Percentiles rank a stretch among this genome's conserved stretches.
phyloP scores from a whole-genome alignment of 441 rosid species.

The Jatropha podagrica region DNA sequence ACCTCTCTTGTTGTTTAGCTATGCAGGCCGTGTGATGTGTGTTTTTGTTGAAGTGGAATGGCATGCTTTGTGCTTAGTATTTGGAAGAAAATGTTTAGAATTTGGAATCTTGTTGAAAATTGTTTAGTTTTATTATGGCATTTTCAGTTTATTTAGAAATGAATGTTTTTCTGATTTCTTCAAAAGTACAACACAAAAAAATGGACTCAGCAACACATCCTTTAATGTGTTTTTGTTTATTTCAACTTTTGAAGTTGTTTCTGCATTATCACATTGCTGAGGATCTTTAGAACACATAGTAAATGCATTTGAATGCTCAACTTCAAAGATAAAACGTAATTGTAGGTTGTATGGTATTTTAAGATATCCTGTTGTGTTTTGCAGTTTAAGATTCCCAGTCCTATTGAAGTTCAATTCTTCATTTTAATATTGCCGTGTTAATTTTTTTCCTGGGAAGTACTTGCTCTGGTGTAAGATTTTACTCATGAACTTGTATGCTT shows the following conservation, averaged over 20 bases:
- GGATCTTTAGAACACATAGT: background rate
- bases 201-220: background rate
- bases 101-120: background rate
- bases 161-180: background rate
- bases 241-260: background rate
- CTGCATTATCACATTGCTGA: background rate
- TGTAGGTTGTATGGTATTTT: background rate
- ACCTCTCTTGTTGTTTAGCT: background rate
- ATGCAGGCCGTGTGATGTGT: background rate
- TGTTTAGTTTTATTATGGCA: background rate
- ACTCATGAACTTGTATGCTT: constrained; percentile 28
- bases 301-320: background rate
- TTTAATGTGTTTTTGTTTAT: background rate
- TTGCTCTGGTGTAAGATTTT: constrained; percentile 23
- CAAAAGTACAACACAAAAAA: background rate
- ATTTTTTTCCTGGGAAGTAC: background rate
- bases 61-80: background rate
- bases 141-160: background rate
- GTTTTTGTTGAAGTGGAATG: background rate
- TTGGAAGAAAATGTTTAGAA: background rate
- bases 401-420: constrained; percentile 1
- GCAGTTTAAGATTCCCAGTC: background rate
- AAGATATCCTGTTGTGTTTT: background rate
- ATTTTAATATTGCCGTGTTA: background rate
- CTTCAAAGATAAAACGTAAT: background rate